Base-by-base conservation (phyloP, 176 grass and related monocot species). In the Cenchrus fungigraminus region DNA sequence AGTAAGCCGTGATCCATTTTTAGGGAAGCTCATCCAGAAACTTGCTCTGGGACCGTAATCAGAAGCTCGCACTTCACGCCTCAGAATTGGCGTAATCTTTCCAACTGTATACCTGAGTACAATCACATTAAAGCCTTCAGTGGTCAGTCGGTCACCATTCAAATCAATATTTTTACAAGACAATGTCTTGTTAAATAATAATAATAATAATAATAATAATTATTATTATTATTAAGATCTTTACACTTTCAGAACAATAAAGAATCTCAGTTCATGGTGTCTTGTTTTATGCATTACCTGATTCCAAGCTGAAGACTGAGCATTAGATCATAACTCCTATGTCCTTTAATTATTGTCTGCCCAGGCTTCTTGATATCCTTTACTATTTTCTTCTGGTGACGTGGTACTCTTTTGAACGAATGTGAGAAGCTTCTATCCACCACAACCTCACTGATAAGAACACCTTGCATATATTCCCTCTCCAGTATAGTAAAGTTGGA, bases 11-110 rank as follows among this genome's bases (percentile, higher is more conserved):
- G 97, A 99, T 68, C 97, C 97, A 59, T 87, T 86, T 91, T 89
- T 90, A 12, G 97, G 97, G 49, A 99, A 99, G 74, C 89, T 94
- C 97, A 99, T 99, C 93, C 97, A 94, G 84, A 99, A 95, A 78
- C 97, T 96, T 80, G 97, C 97, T 82, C 82, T 88, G 49, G 86
- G 86, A 46, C 97, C 97, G 91, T 91, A 99, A 89, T 99, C 97
- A 79, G 97, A 94, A 50, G 89, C 82, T 63, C 91, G 93, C 43
- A 99, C 93, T 88, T 99, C 93, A 79, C 97, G 97, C 74, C 58
- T 91, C 71, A 92, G 97, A 85, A 99, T 95, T 9, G 97, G 93
- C 57, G 97, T 99, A 82, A 99, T 96, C 91, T 99, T 99, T 65
- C 97, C 97, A 81, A 99, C 97, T 44, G 97, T 99, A 73, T 96